Conservation (phyloP, 306 rosid genomes). For the Fragaria iinumae region DNA sequence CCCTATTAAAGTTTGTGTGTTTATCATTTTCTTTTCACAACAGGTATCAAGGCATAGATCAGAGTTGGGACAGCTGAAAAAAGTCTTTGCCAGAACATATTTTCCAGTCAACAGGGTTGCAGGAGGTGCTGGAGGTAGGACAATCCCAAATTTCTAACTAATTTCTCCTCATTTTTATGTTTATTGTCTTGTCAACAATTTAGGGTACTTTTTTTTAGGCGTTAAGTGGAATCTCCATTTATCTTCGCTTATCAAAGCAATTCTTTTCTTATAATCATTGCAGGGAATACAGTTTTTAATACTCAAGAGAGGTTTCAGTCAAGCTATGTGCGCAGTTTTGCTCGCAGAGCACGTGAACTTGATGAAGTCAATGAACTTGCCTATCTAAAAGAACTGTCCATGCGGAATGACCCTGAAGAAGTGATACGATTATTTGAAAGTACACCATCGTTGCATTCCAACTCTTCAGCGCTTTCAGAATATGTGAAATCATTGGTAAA, state of each 20-base stretch:
- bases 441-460: constrained; percentile 69
- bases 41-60: constrained; percentile 63
- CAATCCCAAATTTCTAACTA: not conserved
- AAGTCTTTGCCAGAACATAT: constrained; percentile 41
- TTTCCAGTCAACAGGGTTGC: constrained; percentile 30
- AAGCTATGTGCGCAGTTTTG: constrained; percentile 70
- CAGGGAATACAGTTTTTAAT: constrained; percentile 48
- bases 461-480: constrained; percentile 74
- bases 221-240: constrained; percentile 13
- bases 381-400: constrained; percentile 74
- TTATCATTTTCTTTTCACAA: constrained; percentile 8
- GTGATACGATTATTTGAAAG: constrained; percentile 86
- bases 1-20: constrained; percentile 12
- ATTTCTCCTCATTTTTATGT: not conserved
- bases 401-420: constrained; percentile 73
- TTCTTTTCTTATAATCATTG: constrained; percentile 22
- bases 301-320: constrained; percentile 64
- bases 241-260: constrained; percentile 10
- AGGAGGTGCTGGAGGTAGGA: constrained; percentile 52
- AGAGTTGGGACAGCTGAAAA: constrained; percentile 37
- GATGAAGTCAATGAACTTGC: constrained; percentile 77
- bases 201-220: not conserved
- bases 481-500: constrained; percentile 76
- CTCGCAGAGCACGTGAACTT: constrained; percentile 64
- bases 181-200: not conserved